phyloP scores from a whole-genome alignment of 257 asterid genomes.

The Parsonsia alboflavescens region DNA sequence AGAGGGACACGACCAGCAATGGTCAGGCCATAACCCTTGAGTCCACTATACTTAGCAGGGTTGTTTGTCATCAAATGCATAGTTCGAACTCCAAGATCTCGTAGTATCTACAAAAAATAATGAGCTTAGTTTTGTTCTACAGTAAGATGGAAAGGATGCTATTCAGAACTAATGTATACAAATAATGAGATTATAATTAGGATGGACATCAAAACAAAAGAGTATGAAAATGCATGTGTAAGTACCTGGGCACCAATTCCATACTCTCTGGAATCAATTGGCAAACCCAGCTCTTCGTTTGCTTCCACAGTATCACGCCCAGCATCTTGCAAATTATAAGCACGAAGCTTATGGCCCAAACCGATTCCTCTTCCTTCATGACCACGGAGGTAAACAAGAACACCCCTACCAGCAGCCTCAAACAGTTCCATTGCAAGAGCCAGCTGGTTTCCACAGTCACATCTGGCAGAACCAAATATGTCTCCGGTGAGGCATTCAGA shows the following conservation, averaged over 20 bases:
- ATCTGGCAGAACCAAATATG: slow-evolving; percentile 92
- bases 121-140: neutral
- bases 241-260: slow-evolving; percentile 99
- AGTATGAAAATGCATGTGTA: neutral
- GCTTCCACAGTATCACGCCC: slow-evolving; percentile 98
- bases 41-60: slow-evolving; percentile 88
- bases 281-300: slow-evolving; percentile 91
- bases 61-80: slow-evolving; percentile 98
- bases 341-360: slow-evolving; percentile 93
- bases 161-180: neutral
- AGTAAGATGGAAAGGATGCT: neutral
- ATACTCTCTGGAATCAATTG: slow-evolving; percentile 93
- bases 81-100: slow-evolving; percentile 95
- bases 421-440: slow-evolving; percentile 89
- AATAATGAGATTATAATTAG: neutral
- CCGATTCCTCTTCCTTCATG: slow-evolving; percentile 99
- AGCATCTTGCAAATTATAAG: slow-evolving; percentile 87
- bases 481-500: slow-evolving; percentile 98
- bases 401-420: slow-evolving; percentile 91
- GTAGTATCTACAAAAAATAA: slow-evolving; percentile 56
- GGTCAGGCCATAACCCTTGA: slow-evolving; percentile 88
- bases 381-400: slow-evolving; percentile 91
- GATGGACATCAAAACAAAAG: neutral
- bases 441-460: slow-evolving; percentile 92
- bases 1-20: slow-evolving; percentile 83